phyloP scores from a whole-genome alignment of 176 grass and related monocot species.

The Oryza australiensis region DNA sequence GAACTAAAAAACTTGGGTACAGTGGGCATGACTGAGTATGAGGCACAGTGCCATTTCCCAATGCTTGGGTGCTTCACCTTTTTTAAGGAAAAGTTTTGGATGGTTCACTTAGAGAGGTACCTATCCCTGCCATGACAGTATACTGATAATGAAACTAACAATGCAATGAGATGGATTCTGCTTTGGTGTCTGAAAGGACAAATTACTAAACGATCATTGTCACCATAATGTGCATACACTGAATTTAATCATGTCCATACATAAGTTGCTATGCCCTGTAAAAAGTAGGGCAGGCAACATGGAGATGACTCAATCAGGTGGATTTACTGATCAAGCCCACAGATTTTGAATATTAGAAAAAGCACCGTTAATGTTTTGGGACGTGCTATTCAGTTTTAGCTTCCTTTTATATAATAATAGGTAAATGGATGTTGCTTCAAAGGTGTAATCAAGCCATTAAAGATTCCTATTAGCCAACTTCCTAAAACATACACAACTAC shows the following conservation, averaged over 20 bases:
- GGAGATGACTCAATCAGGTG: not conserved
- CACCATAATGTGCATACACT: not conserved
- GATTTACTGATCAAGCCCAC: not conserved
- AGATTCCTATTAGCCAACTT: not conserved
- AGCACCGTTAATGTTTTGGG: not conserved
- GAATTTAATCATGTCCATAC: not conserved
- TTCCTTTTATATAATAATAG: not conserved
- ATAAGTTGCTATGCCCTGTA: not conserved
- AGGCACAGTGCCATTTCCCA: not conserved
- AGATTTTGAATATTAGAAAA: not conserved
- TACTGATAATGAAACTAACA: not conserved
- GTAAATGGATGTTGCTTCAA: not conserved
- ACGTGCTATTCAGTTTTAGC: not conserved
- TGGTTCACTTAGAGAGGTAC: constrained; percentile 7
- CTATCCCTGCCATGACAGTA: constrained; percentile 9
- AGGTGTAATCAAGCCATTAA: constrained; percentile 19
- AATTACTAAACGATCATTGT: not conserved
- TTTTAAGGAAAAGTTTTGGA: not conserved
- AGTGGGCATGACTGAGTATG: constrained; percentile 3
- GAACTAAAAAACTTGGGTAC: not conserved
- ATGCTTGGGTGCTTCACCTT: constrained; percentile 20
- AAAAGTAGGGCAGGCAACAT: constrained; percentile 13
- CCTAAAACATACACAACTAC: not conserved
- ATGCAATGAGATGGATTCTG: constrained; percentile 7
- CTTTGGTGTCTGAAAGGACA: constrained; percentile 1